phyloP scores from a whole-genome alignment of 257 asterid species.

The Przewalskia tangutica region DNA sequence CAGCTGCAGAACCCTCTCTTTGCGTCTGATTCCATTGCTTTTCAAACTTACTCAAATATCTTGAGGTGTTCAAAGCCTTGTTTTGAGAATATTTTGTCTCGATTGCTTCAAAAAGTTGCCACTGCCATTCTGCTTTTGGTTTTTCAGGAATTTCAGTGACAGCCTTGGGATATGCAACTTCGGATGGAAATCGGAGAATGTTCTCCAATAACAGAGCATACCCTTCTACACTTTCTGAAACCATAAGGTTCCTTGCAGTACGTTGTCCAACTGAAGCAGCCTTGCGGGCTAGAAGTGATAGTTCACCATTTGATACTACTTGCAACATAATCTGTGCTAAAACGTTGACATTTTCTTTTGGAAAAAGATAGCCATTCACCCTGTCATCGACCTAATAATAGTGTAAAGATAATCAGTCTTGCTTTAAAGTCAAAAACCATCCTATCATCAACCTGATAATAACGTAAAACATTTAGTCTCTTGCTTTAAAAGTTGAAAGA shows the following conservation, averaged over 20 bases:
- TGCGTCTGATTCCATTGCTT: conserved; percentile 38
- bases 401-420: conserved; percentile 16
- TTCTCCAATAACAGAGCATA: conserved; percentile 66
- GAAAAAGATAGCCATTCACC: conserved; percentile 70
- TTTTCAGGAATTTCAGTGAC: conserved; percentile 40
- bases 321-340: conserved; percentile 49
- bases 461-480: not conserved
- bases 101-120: conserved; percentile 51
- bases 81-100: conserved; percentile 11
- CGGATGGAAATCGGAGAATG: conserved; percentile 68
- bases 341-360: conserved; percentile 38
- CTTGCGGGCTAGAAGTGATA: conserved; percentile 51
- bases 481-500: not conserved
- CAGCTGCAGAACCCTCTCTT: conserved; percentile 28
- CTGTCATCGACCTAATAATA: conserved; percentile 56
- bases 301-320: conserved; percentile 63
- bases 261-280: conserved; percentile 56
- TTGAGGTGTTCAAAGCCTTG: conserved; percentile 10
- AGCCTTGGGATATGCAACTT: conserved; percentile 43
- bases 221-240: conserved; percentile 65
- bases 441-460: not conserved
- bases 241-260: conserved; percentile 72
- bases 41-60: conserved; percentile 37
- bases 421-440: conserved; percentile 2
- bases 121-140: conserved; percentile 62